A percentile compares a stretch with the other conserved stretches of the same genome.
phyloP scores from a whole-genome alignment of 352 stramenopile genomes.

The Thalassiosira livingstoniorum region DNA sequence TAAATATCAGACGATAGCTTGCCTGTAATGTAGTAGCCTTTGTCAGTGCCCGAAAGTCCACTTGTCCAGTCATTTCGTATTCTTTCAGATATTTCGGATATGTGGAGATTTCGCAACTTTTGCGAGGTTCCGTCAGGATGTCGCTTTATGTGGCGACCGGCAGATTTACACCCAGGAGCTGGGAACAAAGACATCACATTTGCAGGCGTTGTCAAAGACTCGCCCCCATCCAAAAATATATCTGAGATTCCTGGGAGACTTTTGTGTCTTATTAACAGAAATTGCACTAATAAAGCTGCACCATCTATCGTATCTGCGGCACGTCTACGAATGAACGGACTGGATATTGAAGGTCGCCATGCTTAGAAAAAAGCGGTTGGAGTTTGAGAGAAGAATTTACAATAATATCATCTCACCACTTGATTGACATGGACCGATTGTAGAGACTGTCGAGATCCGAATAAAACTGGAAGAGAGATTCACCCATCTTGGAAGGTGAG shows the following conservation, averaged over 20 bases:
- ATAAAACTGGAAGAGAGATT: constrained; percentile 6
- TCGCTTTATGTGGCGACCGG: constrained; percentile 39
- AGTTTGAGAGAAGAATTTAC: no score
- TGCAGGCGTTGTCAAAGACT: not conserved
- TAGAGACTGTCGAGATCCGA: constrained; percentile 18
- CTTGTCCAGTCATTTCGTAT: constrained; percentile 66
- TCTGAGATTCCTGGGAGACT: constrained; percentile 32
- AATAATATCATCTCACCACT: no score
- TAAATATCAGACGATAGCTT: constrained; percentile 76
- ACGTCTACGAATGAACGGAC: constrained; percentile 78
- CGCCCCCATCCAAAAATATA: constrained; percentile 21
- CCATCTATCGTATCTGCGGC: constrained; percentile 74
- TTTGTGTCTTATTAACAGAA: constrained; percentile 80
- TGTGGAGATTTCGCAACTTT: constrained; percentile 32
- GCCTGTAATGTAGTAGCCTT: constrained; percentile 84
- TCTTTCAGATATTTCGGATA: constrained; percentile 14
- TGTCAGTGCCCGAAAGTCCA: constrained; percentile 37
- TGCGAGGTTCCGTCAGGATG: constrained; percentile 14
- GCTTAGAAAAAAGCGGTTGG: no score
- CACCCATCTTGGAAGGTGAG: not conserved
- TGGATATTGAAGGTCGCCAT: no score
- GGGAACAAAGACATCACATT: constrained; percentile 16
- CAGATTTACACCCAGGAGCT: constrained; percentile 44
- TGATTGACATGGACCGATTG: constrained; percentile 56
- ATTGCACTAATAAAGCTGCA: constrained; percentile 64